Base-by-base conservation (phyloP, 768 basidiomycete genomes). In the Leccinum ochraceum region DNA sequence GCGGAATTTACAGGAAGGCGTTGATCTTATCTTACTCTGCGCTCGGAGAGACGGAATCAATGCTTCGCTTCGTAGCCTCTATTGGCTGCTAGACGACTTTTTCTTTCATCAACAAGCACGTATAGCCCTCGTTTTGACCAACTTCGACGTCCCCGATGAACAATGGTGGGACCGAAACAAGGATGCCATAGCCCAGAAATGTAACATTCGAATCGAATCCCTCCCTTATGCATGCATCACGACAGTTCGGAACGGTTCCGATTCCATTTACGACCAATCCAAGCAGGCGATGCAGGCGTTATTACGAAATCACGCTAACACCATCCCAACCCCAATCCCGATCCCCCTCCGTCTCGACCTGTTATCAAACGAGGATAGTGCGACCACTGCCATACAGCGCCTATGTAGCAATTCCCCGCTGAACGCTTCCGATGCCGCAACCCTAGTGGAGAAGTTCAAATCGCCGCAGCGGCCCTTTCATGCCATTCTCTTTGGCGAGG, bases 161-260 rank as follows among this genome's bases (percentile, higher is more conserved):
- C 59, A 61, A n/a, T 81, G 80, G 80, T 80, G 79, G 79, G 60
- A 53, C 8, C 49, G 63, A 51, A 79, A 79, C 48, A 59, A 69
- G 14, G 54, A 60, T 51, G 26, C 6, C 34, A 60, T 48, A 71
- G 72, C 60, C 52, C 60, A 60, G 24, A 59, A 3, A 60, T 67
- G 48, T 54, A 44, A 28, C 14, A 67, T 67, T 14, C 60, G 57
- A 8, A 57, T 58, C 37, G 57, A 62, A 39, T 54, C 17, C 49
- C 50, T 59, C 36, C 63, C 65, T 6, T 50, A 61, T 34, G 55
- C 53, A 53, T 66, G 69, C 58, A 60, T 73, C 48, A 71, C 69
- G 24, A 57, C 69, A 2, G 53, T 63, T 34, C 50, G 32, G 8
- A 49, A 4, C 59, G 48, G 50, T 14, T 42, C 44, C 5, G 50